These are phyloP conservation scores for Pyrenochaeta sp. DNA, from an alignment of 2,329 filamentous ascomycete species.

Conservation along the genomic window DNA sequence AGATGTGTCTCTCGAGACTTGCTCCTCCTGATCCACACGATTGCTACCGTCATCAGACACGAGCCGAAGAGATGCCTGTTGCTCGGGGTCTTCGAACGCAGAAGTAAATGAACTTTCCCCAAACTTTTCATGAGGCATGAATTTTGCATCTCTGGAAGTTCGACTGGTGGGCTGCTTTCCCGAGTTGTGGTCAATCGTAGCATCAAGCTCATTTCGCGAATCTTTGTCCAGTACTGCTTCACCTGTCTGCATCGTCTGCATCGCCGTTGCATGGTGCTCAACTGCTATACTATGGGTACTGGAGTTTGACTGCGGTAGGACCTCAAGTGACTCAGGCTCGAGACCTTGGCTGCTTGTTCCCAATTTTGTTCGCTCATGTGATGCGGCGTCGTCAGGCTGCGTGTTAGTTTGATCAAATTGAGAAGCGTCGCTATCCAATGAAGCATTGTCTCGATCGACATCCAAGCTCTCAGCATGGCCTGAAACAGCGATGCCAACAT, in stretches of 20 bases:
- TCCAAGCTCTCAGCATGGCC: conserved; percentile 16
- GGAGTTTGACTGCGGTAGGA: background rate
- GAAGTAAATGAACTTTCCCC: background rate
- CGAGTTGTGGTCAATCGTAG: background rate
- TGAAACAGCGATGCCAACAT: conserved; percentile 15
- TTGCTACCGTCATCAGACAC: no score
- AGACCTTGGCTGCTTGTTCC: background rate
- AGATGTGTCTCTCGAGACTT: no score
- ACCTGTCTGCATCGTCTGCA: background rate
- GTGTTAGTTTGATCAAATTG: conserved; percentile 17
- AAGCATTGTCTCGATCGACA: conserved; percentile 20
- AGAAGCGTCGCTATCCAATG: conserved; percentile 12
- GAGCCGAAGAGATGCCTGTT: background rate
- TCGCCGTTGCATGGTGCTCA: background rate
- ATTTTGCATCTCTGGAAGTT: background rate
- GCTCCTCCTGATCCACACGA: no score
- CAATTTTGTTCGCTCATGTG: conserved; percentile 2
- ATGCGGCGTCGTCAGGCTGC: conserved; percentile 3
- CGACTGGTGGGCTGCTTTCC: background rate
- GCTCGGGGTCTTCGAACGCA: background rate
- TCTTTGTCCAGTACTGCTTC: background rate
- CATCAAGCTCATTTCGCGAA: background rate
- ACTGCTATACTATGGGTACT: background rate
- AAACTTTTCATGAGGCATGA: background rate
- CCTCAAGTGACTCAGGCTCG: background rate